These are phyloP conservation scores for Fusarium marasasianum DNA, from an alignment of 2,329 filamentous ascomycete species.

Conservation along the genomic window DNA sequence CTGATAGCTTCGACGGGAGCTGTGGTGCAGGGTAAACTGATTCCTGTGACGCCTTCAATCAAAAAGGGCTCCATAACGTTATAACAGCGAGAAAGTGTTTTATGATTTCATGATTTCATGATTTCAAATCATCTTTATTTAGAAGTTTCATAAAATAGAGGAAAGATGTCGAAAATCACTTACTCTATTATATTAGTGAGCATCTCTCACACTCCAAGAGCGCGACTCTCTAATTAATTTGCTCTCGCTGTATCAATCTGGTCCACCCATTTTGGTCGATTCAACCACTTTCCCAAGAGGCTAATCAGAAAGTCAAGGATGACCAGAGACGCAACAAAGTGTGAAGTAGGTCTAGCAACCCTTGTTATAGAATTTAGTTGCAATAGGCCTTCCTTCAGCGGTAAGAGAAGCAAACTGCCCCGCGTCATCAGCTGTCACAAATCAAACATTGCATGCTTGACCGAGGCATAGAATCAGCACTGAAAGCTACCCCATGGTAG, in stretches of 20 bases:
- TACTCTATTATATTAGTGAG: accelerated
- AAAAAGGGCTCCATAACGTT: background rate
- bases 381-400: background rate
- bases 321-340: background rate
- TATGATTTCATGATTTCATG: background rate
- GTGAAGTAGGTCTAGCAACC: background rate
- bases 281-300: background rate
- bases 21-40: slow-evolving; percentile 20
- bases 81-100: background rate
- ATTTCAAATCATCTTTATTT: background rate
- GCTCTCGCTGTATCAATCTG: background rate
- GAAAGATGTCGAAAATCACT: background rate
- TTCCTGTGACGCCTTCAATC: background rate
- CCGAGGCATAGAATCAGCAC: background rate
- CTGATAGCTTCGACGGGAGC: no score
- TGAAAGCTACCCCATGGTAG: background rate
- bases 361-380: background rate
- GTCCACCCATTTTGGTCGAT: background rate
- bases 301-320: background rate
- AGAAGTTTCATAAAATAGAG: no score
- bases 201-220: background rate
- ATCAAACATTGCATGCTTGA: slow-evolving; percentile 4
- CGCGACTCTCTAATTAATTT: no score
- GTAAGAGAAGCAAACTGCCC: background rate
- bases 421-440: background rate